These are phyloP conservation scores for Lachancea mirantina DNA, from an alignment of 805 yeast genomes.

Conservation along the genomic window DNA sequence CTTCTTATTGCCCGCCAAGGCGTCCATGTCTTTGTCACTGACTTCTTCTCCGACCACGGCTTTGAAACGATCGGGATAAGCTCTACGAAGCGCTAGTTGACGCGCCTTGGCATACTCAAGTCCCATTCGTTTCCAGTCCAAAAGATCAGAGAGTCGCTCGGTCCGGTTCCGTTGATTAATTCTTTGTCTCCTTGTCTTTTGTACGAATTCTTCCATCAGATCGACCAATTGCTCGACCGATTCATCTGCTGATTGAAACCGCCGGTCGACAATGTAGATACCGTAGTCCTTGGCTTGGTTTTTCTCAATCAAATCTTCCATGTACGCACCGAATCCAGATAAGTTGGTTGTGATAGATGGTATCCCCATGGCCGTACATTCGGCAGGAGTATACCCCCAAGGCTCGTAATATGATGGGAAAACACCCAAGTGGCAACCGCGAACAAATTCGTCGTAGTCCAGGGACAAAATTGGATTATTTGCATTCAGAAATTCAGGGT, in stretches of 20 bases:
- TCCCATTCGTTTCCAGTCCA: constrained; percentile 99
- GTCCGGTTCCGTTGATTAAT: constrained; percentile 97
- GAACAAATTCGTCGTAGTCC: constrained; percentile 94
- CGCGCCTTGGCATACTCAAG: constrained; percentile 93
- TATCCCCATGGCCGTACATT: constrained; percentile 98
- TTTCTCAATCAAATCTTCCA: constrained; percentile 95
- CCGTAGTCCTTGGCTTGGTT: constrained; percentile 80
- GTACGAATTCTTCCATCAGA: constrained; percentile 81
- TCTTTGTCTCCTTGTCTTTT: constrained; percentile 91
- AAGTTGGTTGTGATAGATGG: constrained; percentile 94
- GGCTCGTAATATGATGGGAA: constrained; percentile 99
- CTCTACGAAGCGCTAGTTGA: constrained; percentile 83
- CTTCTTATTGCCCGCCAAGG: constrained; percentile 34
- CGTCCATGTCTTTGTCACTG: constrained; percentile 25
- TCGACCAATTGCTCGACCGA: constrained; percentile 84
- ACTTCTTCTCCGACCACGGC: constrained; percentile 26
- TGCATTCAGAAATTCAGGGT: constrained; percentile 92
- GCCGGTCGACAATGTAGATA: constrained; percentile 91
- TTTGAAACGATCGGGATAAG: constrained; percentile 79
- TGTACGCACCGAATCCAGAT: constrained; percentile 96
- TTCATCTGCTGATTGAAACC: constrained; percentile 87
- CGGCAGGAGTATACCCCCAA: constrained; percentile 99
- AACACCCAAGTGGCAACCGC: constrained; percentile 97
- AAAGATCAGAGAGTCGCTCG: constrained; percentile 82
- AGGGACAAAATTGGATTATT: constrained; percentile 88